Evolutionary conservation across 495 filamentous ascomycete species (phyloP).

Genomic region (Podospora pseudopauciseta): DNA sequence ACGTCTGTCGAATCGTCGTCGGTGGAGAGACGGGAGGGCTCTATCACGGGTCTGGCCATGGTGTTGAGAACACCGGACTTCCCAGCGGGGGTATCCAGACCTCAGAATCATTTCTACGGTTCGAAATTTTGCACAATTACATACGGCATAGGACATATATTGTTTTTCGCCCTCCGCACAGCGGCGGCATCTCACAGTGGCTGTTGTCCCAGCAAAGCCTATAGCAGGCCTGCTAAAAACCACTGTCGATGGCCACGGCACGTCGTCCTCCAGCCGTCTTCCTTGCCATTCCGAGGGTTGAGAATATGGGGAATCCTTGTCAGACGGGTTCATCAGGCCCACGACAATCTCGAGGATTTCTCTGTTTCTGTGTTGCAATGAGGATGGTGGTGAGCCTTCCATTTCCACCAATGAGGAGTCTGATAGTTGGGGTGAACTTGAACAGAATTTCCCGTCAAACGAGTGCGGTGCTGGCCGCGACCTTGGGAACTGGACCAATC

Average conservation of each 20-base stretch:
- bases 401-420: neutral
- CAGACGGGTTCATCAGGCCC: neutral
- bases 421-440: neutral
- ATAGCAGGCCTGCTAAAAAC: conserved; percentile 1
- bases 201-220: neutral
- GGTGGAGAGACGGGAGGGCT: conserved; percentile 9
- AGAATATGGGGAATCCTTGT: conserved; percentile 24
- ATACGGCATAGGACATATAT: neutral
- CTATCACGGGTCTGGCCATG: neutral
- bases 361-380: neutral
- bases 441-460: neutral
- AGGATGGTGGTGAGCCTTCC: neutral
- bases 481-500: too few relatives aligned
- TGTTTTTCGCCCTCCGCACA: neutral
- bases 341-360: neutral
- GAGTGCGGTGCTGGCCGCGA: too few relatives aligned
- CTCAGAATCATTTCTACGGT: neutral
- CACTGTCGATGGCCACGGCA: neutral
- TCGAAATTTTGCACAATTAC: neutral
- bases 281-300: conserved; percentile 1
- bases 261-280: neutral
- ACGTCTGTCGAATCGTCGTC: conserved; percentile 22
- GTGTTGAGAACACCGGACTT: neutral
- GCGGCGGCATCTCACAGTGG: neutral
- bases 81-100: neutral